Percentiles rank a stretch among this genome's conserved stretches.
Evolutionary conservation across 179 eudicot genomes (phyloP).

Genomic region (Gypsophila paniculata): DNA sequence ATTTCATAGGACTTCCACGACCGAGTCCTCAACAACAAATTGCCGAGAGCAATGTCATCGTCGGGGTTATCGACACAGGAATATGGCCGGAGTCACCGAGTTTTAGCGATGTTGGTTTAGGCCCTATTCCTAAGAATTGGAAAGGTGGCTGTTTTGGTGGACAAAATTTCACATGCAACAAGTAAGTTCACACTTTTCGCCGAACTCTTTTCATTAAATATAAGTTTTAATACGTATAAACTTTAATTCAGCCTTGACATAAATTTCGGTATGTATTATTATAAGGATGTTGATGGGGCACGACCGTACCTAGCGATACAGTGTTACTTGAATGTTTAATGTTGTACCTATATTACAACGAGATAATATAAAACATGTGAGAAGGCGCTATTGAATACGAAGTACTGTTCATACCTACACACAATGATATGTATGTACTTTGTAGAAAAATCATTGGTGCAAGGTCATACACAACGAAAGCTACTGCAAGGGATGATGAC

Average conservation of each 20-base stretch:
- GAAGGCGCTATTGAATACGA: no score
- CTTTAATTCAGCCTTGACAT: no score
- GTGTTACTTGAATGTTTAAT: no score
- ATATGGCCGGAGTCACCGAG: constrained; percentile 59
- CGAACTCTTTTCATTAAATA: no score
- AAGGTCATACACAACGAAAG: constrained; percentile 18
- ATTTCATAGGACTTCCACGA: constrained; percentile 47
- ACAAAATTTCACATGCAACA: constrained; percentile 35
- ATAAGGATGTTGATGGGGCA: no score
- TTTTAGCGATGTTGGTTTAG: constrained; percentile 42
- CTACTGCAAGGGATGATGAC: constrained; percentile 35
- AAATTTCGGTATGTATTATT: no score
- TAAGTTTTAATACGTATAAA: no score
- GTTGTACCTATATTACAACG: no score
- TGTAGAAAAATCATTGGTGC: constrained; percentile 59
- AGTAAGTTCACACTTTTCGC: no score
- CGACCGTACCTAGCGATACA: no score
- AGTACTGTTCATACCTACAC: no score
- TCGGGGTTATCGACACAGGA: constrained; percentile 53
- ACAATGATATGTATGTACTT: neutral
- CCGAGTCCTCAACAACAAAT: neutral
- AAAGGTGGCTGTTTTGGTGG: constrained; percentile 46
- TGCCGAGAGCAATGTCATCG: constrained; percentile 39
- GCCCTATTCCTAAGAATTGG: constrained; percentile 51
- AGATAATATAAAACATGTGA: no score